These are phyloP conservation scores for Nicotiana attenuata DNA, from an alignment of 257 asterid species.

Conservation along the genomic window DNA sequence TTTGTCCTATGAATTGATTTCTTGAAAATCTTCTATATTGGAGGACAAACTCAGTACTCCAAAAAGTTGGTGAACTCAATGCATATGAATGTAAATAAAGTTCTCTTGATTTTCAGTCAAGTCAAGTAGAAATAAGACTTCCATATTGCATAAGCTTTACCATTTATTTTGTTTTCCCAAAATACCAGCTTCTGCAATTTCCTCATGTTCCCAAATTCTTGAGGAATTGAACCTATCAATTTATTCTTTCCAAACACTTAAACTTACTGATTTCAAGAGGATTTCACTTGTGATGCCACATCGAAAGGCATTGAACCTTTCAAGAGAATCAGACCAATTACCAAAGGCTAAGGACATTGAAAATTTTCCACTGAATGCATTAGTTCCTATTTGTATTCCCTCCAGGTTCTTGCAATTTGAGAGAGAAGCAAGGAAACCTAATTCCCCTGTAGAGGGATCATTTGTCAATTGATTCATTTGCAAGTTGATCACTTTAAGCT, in stretches of 20 bases:
- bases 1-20: slow-evolving; percentile 9
- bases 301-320: not conserved
- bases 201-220: not conserved
- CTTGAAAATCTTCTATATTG: slow-evolving; percentile 1
- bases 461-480: not conserved
- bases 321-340: slow-evolving; percentile 9
- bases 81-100: not conserved
- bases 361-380: slow-evolving; percentile 3
- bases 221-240: slow-evolving; percentile 4
- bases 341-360: not conserved
- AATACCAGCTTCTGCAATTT: not conserved
- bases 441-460: slow-evolving; percentile 4
- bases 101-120: not conserved
- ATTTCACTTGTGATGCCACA: not conserved
- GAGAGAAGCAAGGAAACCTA: slow-evolving; percentile 3
- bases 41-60: not conserved
- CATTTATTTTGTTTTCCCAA: not conserved
- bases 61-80: not conserved
- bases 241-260: not conserved
- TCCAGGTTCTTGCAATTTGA: not conserved
- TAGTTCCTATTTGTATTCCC: not conserved
- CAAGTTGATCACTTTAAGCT: not conserved
- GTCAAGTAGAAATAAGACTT: not conserved
- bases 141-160: not conserved
- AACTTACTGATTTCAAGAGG: slow-evolving; percentile 11